These are phyloP conservation scores for Oryza meyeriana DNA, from an alignment of 176 grass and related monocot genomes.

Conservation along the genomic window DNA sequence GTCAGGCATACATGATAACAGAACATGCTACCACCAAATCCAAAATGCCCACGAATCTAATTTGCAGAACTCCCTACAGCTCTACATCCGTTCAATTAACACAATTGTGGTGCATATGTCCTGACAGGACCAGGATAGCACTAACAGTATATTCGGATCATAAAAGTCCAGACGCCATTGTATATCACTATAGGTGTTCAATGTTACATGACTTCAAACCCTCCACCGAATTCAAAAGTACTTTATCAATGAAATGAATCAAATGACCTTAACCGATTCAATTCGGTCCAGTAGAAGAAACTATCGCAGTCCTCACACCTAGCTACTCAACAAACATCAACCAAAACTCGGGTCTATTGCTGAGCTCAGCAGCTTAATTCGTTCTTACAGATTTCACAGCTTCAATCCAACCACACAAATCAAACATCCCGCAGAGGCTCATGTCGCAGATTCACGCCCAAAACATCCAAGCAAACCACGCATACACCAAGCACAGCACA, in stretches of 20 bases:
- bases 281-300: background rate
- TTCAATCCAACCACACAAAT: background rate
- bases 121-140: background rate
- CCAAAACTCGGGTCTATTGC: background rate
- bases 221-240: background rate
- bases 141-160: background rate
- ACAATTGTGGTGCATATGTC: background rate
- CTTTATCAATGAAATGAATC: background rate
- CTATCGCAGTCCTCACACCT: background rate
- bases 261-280: background rate
- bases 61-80: background rate
- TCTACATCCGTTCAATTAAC: background rate
- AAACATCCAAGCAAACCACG: background rate
- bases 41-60: background rate
- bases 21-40: background rate
- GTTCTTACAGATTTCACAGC: background rate
- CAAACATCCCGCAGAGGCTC: background rate
- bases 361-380: background rate
- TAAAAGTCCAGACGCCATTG: background rate
- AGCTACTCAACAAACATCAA: background rate
- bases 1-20: background rate
- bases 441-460: background rate
- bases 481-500: background rate
- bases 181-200: background rate
- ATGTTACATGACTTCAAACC: background rate